phyloP scores from a whole-genome alignment of 2,329 filamentous ascomycete species.

The Sclerotinia subarctica region DNA sequence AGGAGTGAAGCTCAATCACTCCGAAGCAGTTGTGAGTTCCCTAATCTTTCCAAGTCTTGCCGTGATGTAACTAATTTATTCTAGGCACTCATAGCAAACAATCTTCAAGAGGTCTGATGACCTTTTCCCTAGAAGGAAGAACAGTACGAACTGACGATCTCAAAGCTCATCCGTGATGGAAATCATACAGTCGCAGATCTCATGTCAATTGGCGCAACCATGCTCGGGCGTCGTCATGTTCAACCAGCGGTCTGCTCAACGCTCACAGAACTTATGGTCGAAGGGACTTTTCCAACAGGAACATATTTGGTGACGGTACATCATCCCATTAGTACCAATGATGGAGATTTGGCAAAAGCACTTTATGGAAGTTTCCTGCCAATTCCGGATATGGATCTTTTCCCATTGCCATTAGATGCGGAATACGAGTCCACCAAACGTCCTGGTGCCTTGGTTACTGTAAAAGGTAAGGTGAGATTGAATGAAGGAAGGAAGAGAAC shows the following conservation, averaged over 20 bases:
- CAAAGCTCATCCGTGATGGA: constrained; percentile 87
- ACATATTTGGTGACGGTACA: constrained; percentile 95
- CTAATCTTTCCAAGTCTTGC: constrained; percentile 23
- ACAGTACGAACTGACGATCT: constrained; percentile 23
- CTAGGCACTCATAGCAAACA: constrained; percentile 77
- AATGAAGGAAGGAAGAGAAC: constrained; percentile 74
- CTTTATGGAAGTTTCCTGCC: constrained; percentile 91
- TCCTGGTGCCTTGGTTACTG: constrained; percentile 75
- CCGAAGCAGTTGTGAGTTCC: constrained; percentile 70
- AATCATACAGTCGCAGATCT: constrained; percentile 87
- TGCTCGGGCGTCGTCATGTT: constrained; percentile 92
- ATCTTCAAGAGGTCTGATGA: constrained; percentile 71
- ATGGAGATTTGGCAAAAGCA: constrained; percentile 82
- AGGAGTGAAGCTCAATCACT: constrained; percentile 84
- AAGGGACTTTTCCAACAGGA: constrained; percentile 86
- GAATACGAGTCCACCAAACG: constrained; percentile 65
- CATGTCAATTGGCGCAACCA: constrained; percentile 85
- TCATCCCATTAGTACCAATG: constrained; percentile 79
- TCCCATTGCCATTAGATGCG: constrained; percentile 61
- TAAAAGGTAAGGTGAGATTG: constrained; percentile 62
- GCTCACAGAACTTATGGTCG: constrained; percentile 82
- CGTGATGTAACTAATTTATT: constrained; percentile 19
- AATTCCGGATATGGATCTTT: constrained; percentile 64
- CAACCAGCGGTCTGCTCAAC: constrained; percentile 76
- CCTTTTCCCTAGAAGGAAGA: background rate